Percentiles rank a stretch among this genome's conserved stretches.
phyloP scores from a whole-genome alignment of 768 basidiomycete genomes.

The Panaeolus papilionaceus region DNA sequence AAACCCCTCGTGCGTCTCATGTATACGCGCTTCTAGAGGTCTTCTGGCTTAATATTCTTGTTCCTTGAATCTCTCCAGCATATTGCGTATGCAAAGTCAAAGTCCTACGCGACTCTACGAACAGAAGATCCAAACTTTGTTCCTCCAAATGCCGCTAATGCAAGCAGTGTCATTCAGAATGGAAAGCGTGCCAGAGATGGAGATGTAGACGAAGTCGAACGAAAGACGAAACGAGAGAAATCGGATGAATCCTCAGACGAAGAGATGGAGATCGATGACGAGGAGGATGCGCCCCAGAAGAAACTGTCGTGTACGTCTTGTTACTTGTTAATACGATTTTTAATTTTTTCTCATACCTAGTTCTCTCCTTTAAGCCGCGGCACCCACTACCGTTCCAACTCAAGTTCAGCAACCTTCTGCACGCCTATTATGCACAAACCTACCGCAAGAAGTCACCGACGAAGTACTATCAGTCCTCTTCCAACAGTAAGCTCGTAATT shows the following conservation, averaged over 20 bases:
- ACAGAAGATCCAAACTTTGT: constrained; percentile 85
- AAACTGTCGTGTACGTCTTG: constrained; percentile 54
- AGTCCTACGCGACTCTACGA: constrained; percentile 84
- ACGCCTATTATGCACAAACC: constrained; percentile 79
- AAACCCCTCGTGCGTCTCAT: constrained; percentile 80
- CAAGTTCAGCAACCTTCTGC: constrained; percentile 61
- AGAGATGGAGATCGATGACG: constrained; percentile 95
- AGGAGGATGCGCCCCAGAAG: constrained; percentile 64
- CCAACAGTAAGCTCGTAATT: constrained; percentile 73
- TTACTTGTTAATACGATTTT: constrained; percentile 31
- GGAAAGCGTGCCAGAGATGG: constrained; percentile 76
- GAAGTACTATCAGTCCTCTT: constrained; percentile 88
- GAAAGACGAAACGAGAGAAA: constrained; percentile 73
- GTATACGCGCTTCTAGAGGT: constrained; percentile 17
- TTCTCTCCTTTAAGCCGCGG: constrained; percentile 39
- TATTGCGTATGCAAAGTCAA: constrained; percentile 89
- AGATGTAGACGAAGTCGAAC: constrained; percentile 56
- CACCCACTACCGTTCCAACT: constrained; percentile 48
- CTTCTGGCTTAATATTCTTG: constrained; percentile 18
- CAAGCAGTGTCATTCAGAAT: constrained; percentile 54
- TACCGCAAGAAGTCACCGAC: constrained; percentile 90
- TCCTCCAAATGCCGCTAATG: constrained; percentile 70
- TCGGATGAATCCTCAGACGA: constrained; percentile 62
- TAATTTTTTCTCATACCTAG: constrained; percentile 36
- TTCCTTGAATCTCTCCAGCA: constrained; percentile 52